These are phyloP conservation scores for Naganishia liquefaciens DNA, from an alignment of 1,284 basidiomycete species.

Conservation along the genomic window DNA sequence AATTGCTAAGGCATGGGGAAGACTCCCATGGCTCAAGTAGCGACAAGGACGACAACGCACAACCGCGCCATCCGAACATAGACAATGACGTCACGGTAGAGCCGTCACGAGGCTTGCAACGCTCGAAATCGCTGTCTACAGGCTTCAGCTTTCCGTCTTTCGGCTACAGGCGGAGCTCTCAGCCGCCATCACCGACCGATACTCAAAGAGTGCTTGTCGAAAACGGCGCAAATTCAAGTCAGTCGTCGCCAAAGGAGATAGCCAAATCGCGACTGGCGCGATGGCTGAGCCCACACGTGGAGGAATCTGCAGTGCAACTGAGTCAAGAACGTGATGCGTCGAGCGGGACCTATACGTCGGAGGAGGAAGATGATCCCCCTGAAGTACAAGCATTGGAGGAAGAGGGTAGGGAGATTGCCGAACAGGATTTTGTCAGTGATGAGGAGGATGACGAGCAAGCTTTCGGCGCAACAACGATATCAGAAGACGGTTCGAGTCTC, in stretches of 20 bases:
- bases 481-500: slow-evolving; percentile 15
- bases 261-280: slow-evolving; percentile 6
- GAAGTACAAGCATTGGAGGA: slow-evolving; percentile 17
- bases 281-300: slow-evolving; percentile 20
- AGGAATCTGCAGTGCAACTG: not conserved
- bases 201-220: slow-evolving; percentile 1
- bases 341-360: not conserved
- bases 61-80: too few species aligned
- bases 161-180: slow-evolving; percentile 16
- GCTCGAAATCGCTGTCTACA: slow-evolving; percentile 13
- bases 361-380: not conserved
- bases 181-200: slow-evolving; percentile 18
- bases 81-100: not conserved
- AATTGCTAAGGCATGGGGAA: slow-evolving; percentile 11
- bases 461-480: slow-evolving; percentile 13
- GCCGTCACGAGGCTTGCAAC: not conserved
- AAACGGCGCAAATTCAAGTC: not conserved
- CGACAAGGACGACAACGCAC: slow-evolving; percentile 4
- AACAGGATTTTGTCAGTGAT: slow-evolving; percentile 13
- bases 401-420: slow-evolving; percentile 12
- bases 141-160: slow-evolving; percentile 17
- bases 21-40: slow-evolving; percentile 22
- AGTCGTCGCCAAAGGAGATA: not conserved
- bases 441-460: slow-evolving; percentile 17
- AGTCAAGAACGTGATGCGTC: not conserved